Percentiles rank a stretch among this genome's conserved stretches.
Evolutionary conservation across 306 rosid genomes (phyloP).

Genomic region (Mucuna pruriens): DNA sequence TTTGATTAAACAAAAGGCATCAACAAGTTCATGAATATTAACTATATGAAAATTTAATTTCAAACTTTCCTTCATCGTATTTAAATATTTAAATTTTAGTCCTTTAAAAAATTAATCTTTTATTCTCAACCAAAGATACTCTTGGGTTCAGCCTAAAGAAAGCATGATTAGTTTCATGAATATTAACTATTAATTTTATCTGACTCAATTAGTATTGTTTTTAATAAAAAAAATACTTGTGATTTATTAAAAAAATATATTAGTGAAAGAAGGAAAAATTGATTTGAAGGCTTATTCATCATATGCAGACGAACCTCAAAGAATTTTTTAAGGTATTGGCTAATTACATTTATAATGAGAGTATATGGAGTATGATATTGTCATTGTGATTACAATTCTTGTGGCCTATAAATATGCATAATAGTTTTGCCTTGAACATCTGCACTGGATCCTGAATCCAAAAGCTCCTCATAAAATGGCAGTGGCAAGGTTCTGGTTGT

Average conservation of each 20-base stretch:
- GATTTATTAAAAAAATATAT: too few relatives aligned
- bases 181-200: too few relatives aligned
- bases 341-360: not conserved
- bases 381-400: not conserved
- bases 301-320: not conserved
- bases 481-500: conserved; percentile 12
- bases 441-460: not conserved
- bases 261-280: not conserved
- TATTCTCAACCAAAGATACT: too few relatives aligned
- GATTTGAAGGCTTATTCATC: not conserved
- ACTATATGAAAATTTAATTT: conserved; percentile 13
- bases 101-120: too few relatives aligned
- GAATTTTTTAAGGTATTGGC: not conserved
- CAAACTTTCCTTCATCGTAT: too few relatives aligned
- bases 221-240: too few relatives aligned
- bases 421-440: not conserved
- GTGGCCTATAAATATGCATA: conserved; percentile 21
- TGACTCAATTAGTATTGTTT: too few relatives aligned
- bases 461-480: conserved; percentile 5
- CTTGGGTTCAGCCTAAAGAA: too few relatives aligned
- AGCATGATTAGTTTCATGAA: too few relatives aligned
- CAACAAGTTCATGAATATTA: not conserved
- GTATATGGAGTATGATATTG: not conserved
- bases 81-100: too few relatives aligned
- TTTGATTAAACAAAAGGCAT: too few relatives aligned